These are phyloP conservation scores for Metschnikowia arizonensis DNA, from an alignment of 805 yeast species.

Conservation along the genomic window DNA sequence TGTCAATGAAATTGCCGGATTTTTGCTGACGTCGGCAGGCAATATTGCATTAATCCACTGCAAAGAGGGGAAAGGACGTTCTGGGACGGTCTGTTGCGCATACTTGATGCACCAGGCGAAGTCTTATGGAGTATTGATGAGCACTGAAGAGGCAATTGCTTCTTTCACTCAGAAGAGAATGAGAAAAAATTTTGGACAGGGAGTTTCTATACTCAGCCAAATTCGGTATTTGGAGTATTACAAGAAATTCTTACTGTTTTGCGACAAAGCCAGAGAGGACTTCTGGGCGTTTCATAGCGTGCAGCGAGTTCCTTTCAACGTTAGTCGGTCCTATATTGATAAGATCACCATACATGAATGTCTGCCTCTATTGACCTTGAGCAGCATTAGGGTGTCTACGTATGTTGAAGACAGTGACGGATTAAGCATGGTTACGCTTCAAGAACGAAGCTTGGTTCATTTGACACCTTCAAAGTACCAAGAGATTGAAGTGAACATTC, in stretches of 20 bases:
- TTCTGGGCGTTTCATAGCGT: slow-evolving; percentile 8
- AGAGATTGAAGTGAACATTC: slow-evolving; percentile 4
- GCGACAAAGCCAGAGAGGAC: slow-evolving; percentile 3
- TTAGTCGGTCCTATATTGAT: slow-evolving; percentile 9
- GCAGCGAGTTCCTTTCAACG: slow-evolving; percentile 6
- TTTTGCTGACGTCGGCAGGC: slow-evolving; percentile 27
- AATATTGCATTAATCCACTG: slow-evolving; percentile 77
- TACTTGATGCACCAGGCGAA: slow-evolving; percentile 50
- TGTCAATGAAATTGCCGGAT: slow-evolving; percentile 44
- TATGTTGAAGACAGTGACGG: slow-evolving; percentile 10
- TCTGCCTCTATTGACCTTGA: slow-evolving; percentile 9
- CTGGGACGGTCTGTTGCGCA: slow-evolving; percentile 73
- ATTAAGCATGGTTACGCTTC: slow-evolving; percentile 1
- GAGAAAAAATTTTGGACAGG: slow-evolving; percentile 52
- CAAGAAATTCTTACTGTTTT: background rate
- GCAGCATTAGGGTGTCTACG: slow-evolving; percentile 12
- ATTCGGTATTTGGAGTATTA: slow-evolving; percentile 61
- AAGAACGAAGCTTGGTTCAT: slow-evolving; percentile 3
- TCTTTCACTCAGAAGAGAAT: slow-evolving; percentile 57
- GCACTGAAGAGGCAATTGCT: slow-evolving; percentile 45
- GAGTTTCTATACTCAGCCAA: slow-evolving; percentile 73
- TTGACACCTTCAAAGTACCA: background rate
- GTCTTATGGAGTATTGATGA: slow-evolving; percentile 8
- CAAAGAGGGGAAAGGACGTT: slow-evolving; percentile 87
- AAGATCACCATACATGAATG: slow-evolving; percentile 13